A percentile compares a stretch with the other conserved stretches of the same genome.
Conservation (phyloP, 2,329 filamentous ascomycete genomes). For the Exophiala sp. region DNA sequence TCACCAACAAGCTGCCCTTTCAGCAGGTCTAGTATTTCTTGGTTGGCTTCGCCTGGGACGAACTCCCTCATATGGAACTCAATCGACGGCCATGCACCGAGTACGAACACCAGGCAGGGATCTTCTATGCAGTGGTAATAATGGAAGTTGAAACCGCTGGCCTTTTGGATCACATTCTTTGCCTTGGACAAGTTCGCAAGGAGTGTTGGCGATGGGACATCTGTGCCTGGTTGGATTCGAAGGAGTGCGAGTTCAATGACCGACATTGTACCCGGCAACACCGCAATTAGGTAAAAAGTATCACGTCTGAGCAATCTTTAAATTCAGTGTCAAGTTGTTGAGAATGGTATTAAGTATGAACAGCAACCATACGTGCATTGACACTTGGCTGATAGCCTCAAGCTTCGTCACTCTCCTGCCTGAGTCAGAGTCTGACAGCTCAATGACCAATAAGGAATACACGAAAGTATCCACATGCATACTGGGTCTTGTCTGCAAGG, state of each 20-base stretch:
- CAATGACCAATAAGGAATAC: no score
- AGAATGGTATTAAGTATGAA: not conserved
- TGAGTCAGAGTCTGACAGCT: not conserved
- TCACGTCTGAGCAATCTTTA: no score
- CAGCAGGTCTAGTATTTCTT: slow-evolving; percentile 37
- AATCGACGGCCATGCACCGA: slow-evolving; percentile 47
- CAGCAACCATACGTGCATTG: not conserved
- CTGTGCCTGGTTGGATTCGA: slow-evolving; percentile 32
- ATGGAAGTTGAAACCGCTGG: slow-evolving; percentile 37
- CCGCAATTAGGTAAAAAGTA: no score
- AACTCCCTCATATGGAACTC: slow-evolving; percentile 42
- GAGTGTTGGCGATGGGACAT: slow-evolving; percentile 26
- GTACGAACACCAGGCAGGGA: slow-evolving; percentile 40
- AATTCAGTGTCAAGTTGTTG: not conserved
- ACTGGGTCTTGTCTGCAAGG: no score
- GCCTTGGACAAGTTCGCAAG: slow-evolving; percentile 36
- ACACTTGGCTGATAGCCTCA: no score
- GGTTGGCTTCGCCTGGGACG: slow-evolving; percentile 43
- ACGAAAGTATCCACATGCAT: no score
- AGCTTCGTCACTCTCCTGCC: not conserved
- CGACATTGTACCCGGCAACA: slow-evolving; percentile 30
- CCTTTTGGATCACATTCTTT: slow-evolving; percentile 37
- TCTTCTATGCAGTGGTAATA: slow-evolving; percentile 46
- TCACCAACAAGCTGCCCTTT: slow-evolving; percentile 39
- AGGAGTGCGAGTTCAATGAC: slow-evolving; percentile 48